Evolutionary conservation across 164 flowering plant genomes (phyloP), one percentile per base, ranked within the genome.

Genomic region (Paratinospora sagittata): DNA sequence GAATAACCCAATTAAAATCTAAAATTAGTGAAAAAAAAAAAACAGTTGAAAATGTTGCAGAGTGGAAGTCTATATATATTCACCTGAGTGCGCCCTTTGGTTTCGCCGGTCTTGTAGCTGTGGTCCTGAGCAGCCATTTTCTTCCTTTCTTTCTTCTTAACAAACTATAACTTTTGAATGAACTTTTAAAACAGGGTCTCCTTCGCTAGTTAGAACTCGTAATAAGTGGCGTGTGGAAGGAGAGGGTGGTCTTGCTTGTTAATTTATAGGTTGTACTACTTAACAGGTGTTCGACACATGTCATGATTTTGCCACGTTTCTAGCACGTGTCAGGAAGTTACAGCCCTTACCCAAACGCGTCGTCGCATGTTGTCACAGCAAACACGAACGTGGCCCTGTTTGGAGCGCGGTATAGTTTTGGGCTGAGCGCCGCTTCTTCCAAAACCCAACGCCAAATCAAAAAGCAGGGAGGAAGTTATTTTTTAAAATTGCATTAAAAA

Each of bases 51-150:
- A 30, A 30, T 30, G 34, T 4, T 1, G 34, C 34, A 30, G 34
- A 30, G 4, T 30, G 34, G 4, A 4, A 30, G 34, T 30, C 34
- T 30, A 4, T 30, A 60, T 5, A 27, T 26, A 8, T 8, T 8
- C 45, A 41, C 75, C 70, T 66, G 70, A 37, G 70, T 37, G 2
- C 47, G 75, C 66, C 60, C 75, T 67, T 66, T 73, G 75, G 70
- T 41, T 58, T 73, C 75, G 6, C 75, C 75, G 17, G 75, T 70
- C 45, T 27, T 66, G 75, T 73, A 66, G 58, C 75, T 73, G 36
- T 73, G 75, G 30, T 58, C 27, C 2, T 36, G 65, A 27, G 74
- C 45, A 6, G 74, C 74, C 74, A 72, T 72, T 64, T 64, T 36
- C 43, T 7, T 36, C 24, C 39, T 21, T 7, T 36, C 24, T n/a